These are phyloP conservation scores for Aspergillus proliferans DNA, from an alignment of 2,329 filamentous ascomycete genomes.

Conservation along the genomic window DNA sequence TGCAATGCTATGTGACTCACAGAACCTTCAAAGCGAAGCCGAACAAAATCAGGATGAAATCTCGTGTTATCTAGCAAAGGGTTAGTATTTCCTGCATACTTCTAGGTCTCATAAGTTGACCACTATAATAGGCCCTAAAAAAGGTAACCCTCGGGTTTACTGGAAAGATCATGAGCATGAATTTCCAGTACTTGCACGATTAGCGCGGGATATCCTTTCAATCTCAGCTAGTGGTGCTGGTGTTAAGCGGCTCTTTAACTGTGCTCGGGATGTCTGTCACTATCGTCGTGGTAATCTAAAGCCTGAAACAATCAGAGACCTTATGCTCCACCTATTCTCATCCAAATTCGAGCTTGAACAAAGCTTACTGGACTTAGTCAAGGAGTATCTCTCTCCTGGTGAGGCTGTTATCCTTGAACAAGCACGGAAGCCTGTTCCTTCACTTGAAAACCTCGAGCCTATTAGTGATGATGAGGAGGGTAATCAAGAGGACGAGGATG, in stretches of 20 bases:
- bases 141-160: background rate
- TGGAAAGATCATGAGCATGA: background rate
- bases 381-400: background rate
- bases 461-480: too few relatives aligned
- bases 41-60: too few relatives aligned
- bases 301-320: background rate
- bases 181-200: background rate
- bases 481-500: too few relatives aligned
- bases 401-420: too few relatives aligned
- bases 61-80: too few relatives aligned
- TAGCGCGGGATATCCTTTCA: background rate
- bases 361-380: background rate
- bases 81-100: too few relatives aligned
- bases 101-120: too few relatives aligned
- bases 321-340: constrained; percentile 1
- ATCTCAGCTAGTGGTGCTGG: background rate
- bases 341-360: constrained; percentile 3
- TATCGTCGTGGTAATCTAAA: background rate
- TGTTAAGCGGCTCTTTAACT: constrained; percentile 3
- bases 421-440: too few relatives aligned
- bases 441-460: background rate
- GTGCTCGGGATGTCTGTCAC: background rate
- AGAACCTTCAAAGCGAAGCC: too few relatives aligned
- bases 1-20: too few relatives aligned
- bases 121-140: too few relatives aligned